Evolutionary conservation across 768 basidiomycete genomes (phyloP).

Genomic region (Trametes villosa): DNA sequence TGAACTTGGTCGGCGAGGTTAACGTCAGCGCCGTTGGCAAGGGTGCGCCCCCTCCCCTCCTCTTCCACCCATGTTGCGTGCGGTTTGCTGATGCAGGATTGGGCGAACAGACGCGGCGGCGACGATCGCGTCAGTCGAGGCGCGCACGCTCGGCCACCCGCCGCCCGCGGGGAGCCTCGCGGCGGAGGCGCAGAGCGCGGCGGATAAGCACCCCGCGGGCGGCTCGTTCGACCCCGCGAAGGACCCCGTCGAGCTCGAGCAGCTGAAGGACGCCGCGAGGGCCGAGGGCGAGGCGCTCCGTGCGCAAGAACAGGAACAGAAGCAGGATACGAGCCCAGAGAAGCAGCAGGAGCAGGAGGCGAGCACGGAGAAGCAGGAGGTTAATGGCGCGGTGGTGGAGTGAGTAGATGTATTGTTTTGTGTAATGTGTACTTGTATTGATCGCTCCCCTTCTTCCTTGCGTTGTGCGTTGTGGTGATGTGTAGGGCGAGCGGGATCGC

Average conservation of each 20-base stretch:
- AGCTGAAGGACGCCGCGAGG: constrained; percentile 17
- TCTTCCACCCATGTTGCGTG: not conserved
- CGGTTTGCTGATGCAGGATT: not conserved
- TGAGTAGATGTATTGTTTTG: not conserved
- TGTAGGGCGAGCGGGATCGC: too few relatives aligned
- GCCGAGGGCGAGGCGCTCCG: constrained; percentile 18
- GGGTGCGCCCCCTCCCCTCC: constrained; percentile 4
- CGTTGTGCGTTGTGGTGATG: too few relatives aligned
- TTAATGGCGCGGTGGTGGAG: too few relatives aligned
- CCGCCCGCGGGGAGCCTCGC: constrained; percentile 29
- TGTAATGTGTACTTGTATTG: not conserved
- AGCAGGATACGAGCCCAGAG: not conserved
- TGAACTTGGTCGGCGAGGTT: constrained; percentile 23
- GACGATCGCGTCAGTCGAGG: constrained; percentile 18
- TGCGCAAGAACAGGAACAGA: constrained; percentile 5
- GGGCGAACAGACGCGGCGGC: constrained; percentile 20
- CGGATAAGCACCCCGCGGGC: constrained; percentile 20
- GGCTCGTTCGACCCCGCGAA: constrained; percentile 19
- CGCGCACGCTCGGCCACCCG: constrained; percentile 24
- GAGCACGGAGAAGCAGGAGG: constrained; percentile 1
- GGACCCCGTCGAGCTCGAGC: constrained; percentile 12
- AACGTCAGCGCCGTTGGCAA: constrained; percentile 22
- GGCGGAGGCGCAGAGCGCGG: constrained; percentile 28
- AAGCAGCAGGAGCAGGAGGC: constrained; percentile 9
- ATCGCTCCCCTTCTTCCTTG: not conserved